A percentile compares a stretch with the other conserved stretches of the same genome.
phyloP scores from a whole-genome alignment of 2,329 filamentous ascomycete species.

The Cryphonectria nitschkei region DNA sequence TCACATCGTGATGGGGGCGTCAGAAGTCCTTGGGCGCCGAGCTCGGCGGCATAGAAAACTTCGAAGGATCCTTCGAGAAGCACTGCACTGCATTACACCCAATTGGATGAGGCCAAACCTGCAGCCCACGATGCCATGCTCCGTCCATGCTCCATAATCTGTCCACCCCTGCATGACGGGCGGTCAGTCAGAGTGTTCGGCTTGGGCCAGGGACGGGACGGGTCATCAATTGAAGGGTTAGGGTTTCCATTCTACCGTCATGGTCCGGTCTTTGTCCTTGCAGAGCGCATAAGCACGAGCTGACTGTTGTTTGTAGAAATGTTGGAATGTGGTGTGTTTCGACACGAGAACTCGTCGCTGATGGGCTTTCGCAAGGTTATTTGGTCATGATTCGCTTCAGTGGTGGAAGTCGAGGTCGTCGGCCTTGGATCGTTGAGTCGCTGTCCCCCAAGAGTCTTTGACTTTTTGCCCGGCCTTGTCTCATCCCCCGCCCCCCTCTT shows the following conservation, averaged over 20 bases:
- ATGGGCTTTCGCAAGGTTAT: not conserved
- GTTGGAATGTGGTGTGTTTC: too few relatives aligned
- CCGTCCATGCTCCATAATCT: not conserved
- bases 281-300: too few relatives aligned
- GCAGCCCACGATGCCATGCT: slow-evolving; percentile 1
- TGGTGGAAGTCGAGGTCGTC: not conserved
- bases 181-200: not conserved
- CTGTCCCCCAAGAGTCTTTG: not conserved
- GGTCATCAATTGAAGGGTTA: not conserved
- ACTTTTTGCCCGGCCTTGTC: not conserved
- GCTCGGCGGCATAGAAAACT: not conserved
- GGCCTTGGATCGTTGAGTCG: not conserved
- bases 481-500: too few relatives aligned
- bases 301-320: too few relatives aligned
- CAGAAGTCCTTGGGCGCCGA: slow-evolving; percentile 3
- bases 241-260: not conserved
- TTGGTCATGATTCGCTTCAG: not conserved
- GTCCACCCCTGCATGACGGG: not conserved
- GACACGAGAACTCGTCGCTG: too few relatives aligned
- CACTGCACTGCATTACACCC: not conserved
- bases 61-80: not conserved
- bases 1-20: slow-evolving; percentile 13
- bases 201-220: not conserved
- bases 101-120: not conserved
- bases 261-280: too few relatives aligned